Evolutionary conservation across 2,329 filamentous ascomycete genomes (phyloP).

Genomic region (Periconia macrospinosa): DNA sequence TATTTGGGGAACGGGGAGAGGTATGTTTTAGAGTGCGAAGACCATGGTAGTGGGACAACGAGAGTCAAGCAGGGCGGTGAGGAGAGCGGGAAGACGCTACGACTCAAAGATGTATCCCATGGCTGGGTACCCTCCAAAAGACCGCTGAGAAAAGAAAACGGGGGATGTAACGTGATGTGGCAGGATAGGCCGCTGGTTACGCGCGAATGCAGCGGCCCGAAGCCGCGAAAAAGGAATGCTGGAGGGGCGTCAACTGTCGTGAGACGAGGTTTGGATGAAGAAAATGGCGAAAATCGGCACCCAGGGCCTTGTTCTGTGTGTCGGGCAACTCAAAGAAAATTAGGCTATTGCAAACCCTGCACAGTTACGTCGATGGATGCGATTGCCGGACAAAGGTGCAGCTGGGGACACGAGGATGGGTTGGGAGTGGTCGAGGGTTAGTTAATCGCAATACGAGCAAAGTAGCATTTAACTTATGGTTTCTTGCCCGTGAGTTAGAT

Average conservation of each 20-base stretch:
- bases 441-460: constrained; percentile 10
- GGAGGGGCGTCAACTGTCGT: neutral
- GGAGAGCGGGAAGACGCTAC: constrained; percentile 25
- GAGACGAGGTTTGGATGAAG: constrained; percentile 12
- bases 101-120: constrained; percentile 24
- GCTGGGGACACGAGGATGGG: neutral
- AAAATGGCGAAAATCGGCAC: constrained; percentile 21
- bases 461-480: constrained; percentile 12
- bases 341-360: constrained; percentile 30
- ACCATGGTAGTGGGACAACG: constrained; percentile 22
- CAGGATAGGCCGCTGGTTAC: constrained; percentile 10
- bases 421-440: constrained; percentile 5
- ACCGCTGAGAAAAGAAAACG: constrained; percentile 14
- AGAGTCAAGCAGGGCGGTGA: constrained; percentile 33
- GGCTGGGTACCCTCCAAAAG: constrained; percentile 5
- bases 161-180: constrained; percentile 21
- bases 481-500: neutral
- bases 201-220: constrained; percentile 20
- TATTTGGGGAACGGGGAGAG: constrained; percentile 2
- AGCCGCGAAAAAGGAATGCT: neutral
- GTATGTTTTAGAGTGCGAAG: constrained; percentile 14
- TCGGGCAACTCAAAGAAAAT: constrained; percentile 14
- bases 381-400: constrained; percentile 20
- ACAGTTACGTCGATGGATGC: constrained; percentile 13
- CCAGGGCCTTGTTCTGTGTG: constrained; percentile 16